Percentiles rank a stretch among this genome's conserved stretches.
Conservation (phyloP, 2,329 filamentous ascomycete genomes). For the Epichloe elymi region DNA sequence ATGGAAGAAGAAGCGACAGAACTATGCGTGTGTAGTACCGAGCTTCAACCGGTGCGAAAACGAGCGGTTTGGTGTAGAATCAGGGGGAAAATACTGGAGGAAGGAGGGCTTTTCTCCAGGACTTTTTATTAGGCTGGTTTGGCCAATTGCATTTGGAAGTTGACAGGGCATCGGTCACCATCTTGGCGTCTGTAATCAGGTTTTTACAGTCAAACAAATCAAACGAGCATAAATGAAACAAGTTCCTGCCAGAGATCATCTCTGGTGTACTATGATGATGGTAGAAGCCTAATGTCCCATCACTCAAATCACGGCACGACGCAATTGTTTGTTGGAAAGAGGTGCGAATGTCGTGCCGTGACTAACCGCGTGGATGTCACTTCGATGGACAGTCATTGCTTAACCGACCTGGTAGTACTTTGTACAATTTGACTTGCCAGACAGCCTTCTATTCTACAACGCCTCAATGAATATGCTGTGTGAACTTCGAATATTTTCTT, state of each 20-base stretch:
- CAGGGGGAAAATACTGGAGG: constrained; percentile 13
- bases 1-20: constrained; percentile 4
- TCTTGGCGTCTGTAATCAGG: constrained; percentile 55
- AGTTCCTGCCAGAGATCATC: constrained; percentile 3
- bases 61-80: constrained; percentile 27
- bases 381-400: neutral
- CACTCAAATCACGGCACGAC: too few relatives aligned
- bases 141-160: constrained; percentile 55
- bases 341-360: too few relatives aligned
- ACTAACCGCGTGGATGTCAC: too few relatives aligned
- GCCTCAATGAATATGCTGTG: neutral
- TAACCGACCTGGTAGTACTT: neutral
- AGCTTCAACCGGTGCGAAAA: constrained; percentile 3
- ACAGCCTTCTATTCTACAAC: constrained; percentile 1
- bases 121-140: constrained; percentile 35
- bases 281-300: too few relatives aligned
- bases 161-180: constrained; percentile 47
- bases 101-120: constrained; percentile 24
- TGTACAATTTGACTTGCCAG: neutral
- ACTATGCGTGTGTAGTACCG: constrained; percentile 3
- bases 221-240: constrained; percentile 27
- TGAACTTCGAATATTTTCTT: neutral
- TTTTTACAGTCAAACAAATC: constrained; percentile 46
- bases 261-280: constrained; percentile 22
- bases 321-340: too few relatives aligned